These are phyloP conservation scores for Penicillium palitans DNA, from an alignment of 2,329 filamentous ascomycete species.

Conservation along the genomic window DNA sequence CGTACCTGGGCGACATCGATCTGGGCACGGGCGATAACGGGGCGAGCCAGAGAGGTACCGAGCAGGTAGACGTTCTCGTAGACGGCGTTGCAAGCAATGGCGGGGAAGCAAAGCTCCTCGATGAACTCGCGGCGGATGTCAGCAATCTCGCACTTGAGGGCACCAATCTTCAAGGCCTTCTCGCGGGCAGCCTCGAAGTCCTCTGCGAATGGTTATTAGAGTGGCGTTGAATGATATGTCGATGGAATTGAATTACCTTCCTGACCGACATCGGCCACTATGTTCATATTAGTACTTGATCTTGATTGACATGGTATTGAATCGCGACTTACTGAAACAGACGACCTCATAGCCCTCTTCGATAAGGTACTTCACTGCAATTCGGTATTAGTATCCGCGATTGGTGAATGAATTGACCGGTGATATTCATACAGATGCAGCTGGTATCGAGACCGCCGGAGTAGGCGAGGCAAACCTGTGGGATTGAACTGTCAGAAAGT, in stretches of 20 bases:
- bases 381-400: slow-evolving; percentile 20
- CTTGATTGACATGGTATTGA: not conserved
- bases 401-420: slow-evolving; percentile 17
- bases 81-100: slow-evolving; percentile 63
- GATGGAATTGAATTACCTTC: slow-evolving; percentile 45
- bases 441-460: slow-evolving; percentile 60
- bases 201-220: slow-evolving; percentile 47
- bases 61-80: slow-evolving; percentile 68
- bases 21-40: slow-evolving; percentile 51
- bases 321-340: slow-evolving; percentile 53
- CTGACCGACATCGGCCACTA: slow-evolving; percentile 71
- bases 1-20: slow-evolving; percentile 34
- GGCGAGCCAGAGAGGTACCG: slow-evolving; percentile 49
- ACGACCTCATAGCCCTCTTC: slow-evolving; percentile 60
- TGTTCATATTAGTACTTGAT: slow-evolving; percentile 15
- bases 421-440: slow-evolving; percentile 51
- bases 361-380: slow-evolving; percentile 46
- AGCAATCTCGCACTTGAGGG: slow-evolving; percentile 62
- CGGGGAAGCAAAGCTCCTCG: slow-evolving; percentile 76
- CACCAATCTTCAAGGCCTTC: slow-evolving; percentile 70
- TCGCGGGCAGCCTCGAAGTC: slow-evolving; percentile 71
- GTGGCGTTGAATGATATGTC: slow-evolving; percentile 7
- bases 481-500: slow-evolving; percentile 17
- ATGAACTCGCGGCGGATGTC: slow-evolving; percentile 74
- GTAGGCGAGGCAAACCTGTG: slow-evolving; percentile 41